phyloP scores from a whole-genome alignment of 2,329 filamentous ascomycete genomes.

The Colletotrichum somersetense region DNA sequence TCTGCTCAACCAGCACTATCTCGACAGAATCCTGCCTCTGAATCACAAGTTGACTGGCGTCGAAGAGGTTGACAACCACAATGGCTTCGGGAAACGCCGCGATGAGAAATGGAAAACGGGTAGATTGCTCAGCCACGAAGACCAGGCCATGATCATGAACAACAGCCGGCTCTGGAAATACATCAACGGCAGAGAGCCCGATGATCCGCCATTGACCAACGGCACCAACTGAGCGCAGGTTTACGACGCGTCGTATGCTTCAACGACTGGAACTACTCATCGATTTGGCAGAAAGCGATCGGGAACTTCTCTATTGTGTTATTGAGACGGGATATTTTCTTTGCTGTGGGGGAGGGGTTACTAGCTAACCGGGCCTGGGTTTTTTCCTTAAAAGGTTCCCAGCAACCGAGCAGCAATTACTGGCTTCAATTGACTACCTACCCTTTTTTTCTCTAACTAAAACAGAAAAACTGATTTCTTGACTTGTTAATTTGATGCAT shows the following conservation, averaged over 20 bases:
- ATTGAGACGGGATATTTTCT: background rate
- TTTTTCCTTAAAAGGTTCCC: background rate
- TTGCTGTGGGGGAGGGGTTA: background rate
- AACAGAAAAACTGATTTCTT: too few relatives aligned
- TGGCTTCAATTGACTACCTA: background rate
- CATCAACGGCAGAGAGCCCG: background rate
- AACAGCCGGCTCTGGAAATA: background rate
- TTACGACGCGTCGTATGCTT: too few relatives aligned
- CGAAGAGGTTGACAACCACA: background rate
- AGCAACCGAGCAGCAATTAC: background rate
- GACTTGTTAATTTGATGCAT: too few relatives aligned
- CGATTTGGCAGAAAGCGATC: too few relatives aligned
- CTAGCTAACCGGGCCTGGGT: background rate
- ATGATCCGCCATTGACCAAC: background rate
- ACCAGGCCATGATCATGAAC: background rate
- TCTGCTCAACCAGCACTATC: background rate
- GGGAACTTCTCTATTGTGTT: too few relatives aligned
- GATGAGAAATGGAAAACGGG: background rate
- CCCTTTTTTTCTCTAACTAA: too few relatives aligned
- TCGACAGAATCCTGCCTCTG: background rate
- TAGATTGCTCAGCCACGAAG: background rate
- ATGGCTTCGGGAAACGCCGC: background rate
- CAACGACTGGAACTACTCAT: too few relatives aligned
- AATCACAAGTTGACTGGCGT: background rate
- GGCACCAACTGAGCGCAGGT: background rate